Evolutionary conservation across 352 stramenopile genomes (phyloP), one percentile per base, ranked within the genome.

Genomic region (Globisporangium parvum): DNA sequence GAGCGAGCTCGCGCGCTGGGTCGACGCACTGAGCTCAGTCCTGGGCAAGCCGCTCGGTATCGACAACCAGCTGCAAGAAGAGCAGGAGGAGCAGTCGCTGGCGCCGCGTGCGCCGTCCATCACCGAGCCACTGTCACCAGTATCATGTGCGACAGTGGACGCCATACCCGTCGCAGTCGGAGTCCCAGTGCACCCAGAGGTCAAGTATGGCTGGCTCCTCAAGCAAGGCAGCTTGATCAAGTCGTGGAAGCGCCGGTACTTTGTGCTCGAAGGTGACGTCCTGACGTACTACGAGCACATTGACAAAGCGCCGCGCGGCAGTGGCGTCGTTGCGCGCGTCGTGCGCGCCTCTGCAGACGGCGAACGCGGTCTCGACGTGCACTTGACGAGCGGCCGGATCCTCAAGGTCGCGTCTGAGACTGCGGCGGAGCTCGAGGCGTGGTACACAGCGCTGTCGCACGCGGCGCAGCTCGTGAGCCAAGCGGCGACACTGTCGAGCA

Each of bases 191-290:
- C n/a, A n/a, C n/a, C n/a, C n/a, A 1, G 51, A 55, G 26, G 55
- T 67, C 12, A 87, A 84, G 50, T 68, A 63, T 6, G 80, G 80
- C 37, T 91, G 80, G 80, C 53, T 91, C n/a, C 69, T 75, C 47
- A 77, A 85, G 50, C 67, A 87, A 70, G 71, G 67, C 9, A 59
- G 59, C 18, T 41, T 69, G 17, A 66, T 70, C 31, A 70, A 63
- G 47, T 75, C 77, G 1, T 88, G 80, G 80, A 88, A 86, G 50
- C 28, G 72, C n/a, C 64, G 76, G n/a, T 88, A 80, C 51, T 88
- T 91, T 58, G 62, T 84, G 41, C 59, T 91, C 1, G 65, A 77
- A 14, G 76, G 71, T 6, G 70, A 75, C 46, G 62, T 53, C 24
- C 63, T 91, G 18, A 54, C 76, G 40, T 80, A 85, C 59, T 85